Base-by-base conservation (phyloP, 2,329 filamentous ascomycete species). In the Cladosporium austrohemisphaericum region DNA sequence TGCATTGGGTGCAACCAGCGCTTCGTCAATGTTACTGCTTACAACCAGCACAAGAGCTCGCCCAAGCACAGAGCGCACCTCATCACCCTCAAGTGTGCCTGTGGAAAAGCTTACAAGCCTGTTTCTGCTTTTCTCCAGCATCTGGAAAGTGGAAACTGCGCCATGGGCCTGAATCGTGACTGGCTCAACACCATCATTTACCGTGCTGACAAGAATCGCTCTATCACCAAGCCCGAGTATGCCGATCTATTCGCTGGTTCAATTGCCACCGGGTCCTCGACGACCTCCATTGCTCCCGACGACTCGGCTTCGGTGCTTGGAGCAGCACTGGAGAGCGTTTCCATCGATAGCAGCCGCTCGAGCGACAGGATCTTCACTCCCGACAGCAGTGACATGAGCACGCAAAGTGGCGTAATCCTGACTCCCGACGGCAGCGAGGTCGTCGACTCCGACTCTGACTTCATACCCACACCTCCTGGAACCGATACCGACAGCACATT, bases 81-180 rank as follows among this genome's bases (percentile, higher is more conserved):
- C 2, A 48, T 49, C 41, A 43, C 49, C 3, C 25, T 58, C 3
- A 38, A 38, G 11, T 58, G 56, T 20, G 49, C 53, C 7, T 58
- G 56, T 35, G 41, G 20, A 1, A 37, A 43, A n/a, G 14, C 9
- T 2, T 57, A 57, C 41, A 50, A 29, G 2, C 43, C 50, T 28
- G 49, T 51, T 9, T 55, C 56, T 2, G 52, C 51, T 3, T 26
- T 58, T 11, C 20, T 57, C 10, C 22, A 37, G 1, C 56, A 58
- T 20, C 38, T 57, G 9, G 56, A 55, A 22, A 54, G 53, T 20
- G 48, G 50, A 14, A 41, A 6, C 4, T 58, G 56, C 48, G 51
- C 33, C 22, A 45, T 49, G 19, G 53, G 53, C 2, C 51, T 57
- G 51, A 55, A 33, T 14, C 43, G 53, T 11, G 8, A 43, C 13